Base-by-base conservation (phyloP, 441 rosid species). In the Brassica balearica region DNA sequence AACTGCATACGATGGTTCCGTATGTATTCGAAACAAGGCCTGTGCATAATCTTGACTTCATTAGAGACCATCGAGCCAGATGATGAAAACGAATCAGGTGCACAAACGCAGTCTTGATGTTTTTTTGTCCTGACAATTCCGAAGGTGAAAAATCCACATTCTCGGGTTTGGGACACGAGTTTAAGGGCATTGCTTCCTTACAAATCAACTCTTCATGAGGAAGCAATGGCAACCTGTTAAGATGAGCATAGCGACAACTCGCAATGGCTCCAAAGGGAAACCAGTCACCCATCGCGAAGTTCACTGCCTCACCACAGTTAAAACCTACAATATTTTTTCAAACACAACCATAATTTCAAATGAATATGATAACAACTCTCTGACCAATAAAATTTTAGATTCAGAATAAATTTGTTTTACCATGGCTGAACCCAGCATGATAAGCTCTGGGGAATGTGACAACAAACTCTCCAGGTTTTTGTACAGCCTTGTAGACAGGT, bases 341-440 rank as follows among this genome's bases (percentile, higher is more conserved):
- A 29, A 29, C 34, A 29, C 34, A 29, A 29, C 7, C 34, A 29
- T 29, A 29, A 19, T 11, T 23, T 69, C 60, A 79, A 72, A 48
- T 23, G 20, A 68, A 22, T 5, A 22, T 4, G 12, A 61, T 51
- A 29, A 29, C 34, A 22, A 17, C 38, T 19, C 34, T 75, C 55
- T 15, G 19, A 48, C 29, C 62, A 51, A 71, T 63, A 17, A 38
- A 20, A 51, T 36, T 9, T 22, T 22, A 72, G 32, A 68, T 65
- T 56, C 38, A 11, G 29, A 51, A 5, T 3, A 69, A 65, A 29
- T 43, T 29, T 36, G 65, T 58, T 82, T 74, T 86, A 96, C 99
- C 99, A 69, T 96, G 99, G 82, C 99, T 96, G 77, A 96, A 96
- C 78, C 98, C 99, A 62, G 98, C 97, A 87, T 96, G 99, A 86